Evolutionary conservation across 139 green algal species (phyloP), one percentile per base, ranked within the genome.

Genomic region (Volvox reticuliferus): DNA sequence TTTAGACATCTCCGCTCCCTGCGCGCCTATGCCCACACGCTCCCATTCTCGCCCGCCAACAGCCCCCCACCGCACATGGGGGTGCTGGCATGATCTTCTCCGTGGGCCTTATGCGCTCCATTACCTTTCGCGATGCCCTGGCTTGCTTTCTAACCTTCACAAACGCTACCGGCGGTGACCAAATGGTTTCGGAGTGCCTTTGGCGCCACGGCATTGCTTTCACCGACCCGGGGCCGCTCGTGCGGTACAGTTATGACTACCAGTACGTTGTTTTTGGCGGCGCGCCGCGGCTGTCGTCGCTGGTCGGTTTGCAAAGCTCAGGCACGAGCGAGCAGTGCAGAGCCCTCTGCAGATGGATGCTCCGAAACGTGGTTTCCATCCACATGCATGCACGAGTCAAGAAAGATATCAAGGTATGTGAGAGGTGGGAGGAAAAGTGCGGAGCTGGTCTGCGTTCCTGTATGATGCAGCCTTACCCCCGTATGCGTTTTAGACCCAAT

Each of bases 11-110:
- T 14, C 44, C 44, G 5, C 9, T 9, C 44, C 44, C 44, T 9
- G 44, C 44, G 9, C 44, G 44, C 5, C 9, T 55, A 5, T 55
- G 5, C 5, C 44, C 5, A 55, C 44, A 55, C 44, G 44, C 65
- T 16, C 16, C 65, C 65, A 28, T 73, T 24, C 12, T 28, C 65
- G 21, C 65, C 6, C 16, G 12, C 68, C 0, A 12, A 16, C 83
- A 89, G 83, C 18, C 83, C 83, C 26, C 83, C 33, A 37, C 28
- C 14, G 71, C 86, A 12, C 86, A 90, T 55, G 86, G 86, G 50
- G 86, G 86, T 73, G 71, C 71, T 2, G 86, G 86, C 71, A 75
- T 90, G 44, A 82, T 90, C n/a, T 76, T 90, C 44, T 73, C 36
- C n/a, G 86, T 90, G 50, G 86, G 86, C 18, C 86, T 90, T 14